A percentile compares a stretch with the other conserved stretches of the same genome.
Evolutionary conservation across 495 filamentous ascomycete species (phyloP).

Genomic region (Penicillium ochrochloron): DNA sequence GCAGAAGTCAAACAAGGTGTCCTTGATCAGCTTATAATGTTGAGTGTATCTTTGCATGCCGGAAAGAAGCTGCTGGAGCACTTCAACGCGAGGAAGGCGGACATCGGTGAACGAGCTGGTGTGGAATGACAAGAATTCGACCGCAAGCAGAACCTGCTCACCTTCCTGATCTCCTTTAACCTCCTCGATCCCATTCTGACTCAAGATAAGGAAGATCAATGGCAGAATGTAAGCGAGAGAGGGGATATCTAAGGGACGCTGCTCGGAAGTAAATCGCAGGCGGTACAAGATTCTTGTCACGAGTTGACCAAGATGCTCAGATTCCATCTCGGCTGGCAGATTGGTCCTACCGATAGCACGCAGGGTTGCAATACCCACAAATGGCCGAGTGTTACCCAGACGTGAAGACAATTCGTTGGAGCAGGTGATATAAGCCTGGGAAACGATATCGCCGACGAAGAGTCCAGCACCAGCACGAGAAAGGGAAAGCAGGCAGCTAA

Average conservation of each 20-base stretch:
- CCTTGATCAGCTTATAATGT: conserved; percentile 93
- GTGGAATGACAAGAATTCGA: conserved; percentile 92
- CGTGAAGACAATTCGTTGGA: conserved; percentile 73
- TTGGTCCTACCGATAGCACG: conserved; percentile 74
- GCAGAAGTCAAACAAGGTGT: conserved; percentile 83
- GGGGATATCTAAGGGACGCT: conserved; percentile 84
- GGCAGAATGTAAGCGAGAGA: conserved; percentile 88
- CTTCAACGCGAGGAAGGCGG: conserved; percentile 73
- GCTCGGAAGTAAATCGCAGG: conserved; percentile 85
- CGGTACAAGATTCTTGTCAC: conserved; percentile 90
- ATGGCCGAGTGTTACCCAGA: conserved; percentile 75
- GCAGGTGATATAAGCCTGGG: conserved; percentile 76
- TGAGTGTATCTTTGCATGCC: conserved; percentile 89
- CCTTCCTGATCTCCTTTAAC: conserved; percentile 68
- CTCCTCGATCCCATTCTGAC: conserved; percentile 75
- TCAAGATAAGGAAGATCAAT: conserved; percentile 73
- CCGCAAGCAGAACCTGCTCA: conserved; percentile 85
- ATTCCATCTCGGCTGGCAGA: conserved; percentile 68
- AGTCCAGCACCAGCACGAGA: conserved; percentile 80
- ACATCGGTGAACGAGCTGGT: conserved; percentile 72
- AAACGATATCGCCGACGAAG: conserved; percentile 78
- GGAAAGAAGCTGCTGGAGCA: conserved; percentile 69
- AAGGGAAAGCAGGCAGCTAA: conserved; percentile 68
- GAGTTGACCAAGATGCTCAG: conserved; percentile 83
- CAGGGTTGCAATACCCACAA: conserved; percentile 86